phyloP scores from a whole-genome alignment of 225 moss, liverwort and hornwort species.

The Marchantia paleacea region DNA sequence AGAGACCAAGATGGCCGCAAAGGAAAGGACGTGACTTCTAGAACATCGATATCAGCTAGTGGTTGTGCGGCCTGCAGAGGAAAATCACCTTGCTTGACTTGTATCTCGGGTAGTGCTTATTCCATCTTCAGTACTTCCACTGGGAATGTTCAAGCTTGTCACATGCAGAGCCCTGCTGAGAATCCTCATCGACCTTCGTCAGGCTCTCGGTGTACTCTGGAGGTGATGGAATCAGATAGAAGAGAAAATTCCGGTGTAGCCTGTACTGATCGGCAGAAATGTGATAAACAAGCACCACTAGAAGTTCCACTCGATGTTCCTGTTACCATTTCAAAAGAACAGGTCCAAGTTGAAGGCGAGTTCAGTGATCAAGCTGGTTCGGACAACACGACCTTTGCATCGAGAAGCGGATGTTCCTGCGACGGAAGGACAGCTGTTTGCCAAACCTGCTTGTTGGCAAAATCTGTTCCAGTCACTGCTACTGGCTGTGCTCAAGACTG shows the following conservation, averaged over 20 bases:
- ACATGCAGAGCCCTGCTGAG: constrained; percentile 9
- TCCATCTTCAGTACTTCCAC: neutral
- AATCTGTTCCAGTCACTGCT: neutral
- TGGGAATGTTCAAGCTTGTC: constrained; percentile 1
- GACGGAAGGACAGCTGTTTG: constrained; percentile 5
- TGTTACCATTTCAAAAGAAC: neutral
- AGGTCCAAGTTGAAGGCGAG: neutral
- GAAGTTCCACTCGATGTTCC: neutral
- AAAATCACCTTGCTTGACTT: constrained; percentile 3
- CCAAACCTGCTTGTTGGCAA: constrained; percentile 3
- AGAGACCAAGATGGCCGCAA: neutral
- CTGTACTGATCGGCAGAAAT: neutral
- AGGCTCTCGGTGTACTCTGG: neutral
- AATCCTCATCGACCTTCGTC: neutral
- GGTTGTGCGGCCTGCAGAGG: neutral
- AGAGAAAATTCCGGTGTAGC: neutral
- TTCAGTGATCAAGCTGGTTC: neutral
- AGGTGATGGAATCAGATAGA: constrained; percentile 1
- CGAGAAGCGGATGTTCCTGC: constrained; percentile 4
- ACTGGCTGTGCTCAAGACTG: neutral
- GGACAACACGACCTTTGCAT: neutral
- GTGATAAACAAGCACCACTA: neutral
- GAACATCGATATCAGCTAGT: neutral
- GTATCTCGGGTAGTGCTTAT: neutral
- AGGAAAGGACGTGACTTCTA: neutral